phyloP scores from a whole-genome alignment of 164 flowering plant species.

The Buxus sempervirens region DNA sequence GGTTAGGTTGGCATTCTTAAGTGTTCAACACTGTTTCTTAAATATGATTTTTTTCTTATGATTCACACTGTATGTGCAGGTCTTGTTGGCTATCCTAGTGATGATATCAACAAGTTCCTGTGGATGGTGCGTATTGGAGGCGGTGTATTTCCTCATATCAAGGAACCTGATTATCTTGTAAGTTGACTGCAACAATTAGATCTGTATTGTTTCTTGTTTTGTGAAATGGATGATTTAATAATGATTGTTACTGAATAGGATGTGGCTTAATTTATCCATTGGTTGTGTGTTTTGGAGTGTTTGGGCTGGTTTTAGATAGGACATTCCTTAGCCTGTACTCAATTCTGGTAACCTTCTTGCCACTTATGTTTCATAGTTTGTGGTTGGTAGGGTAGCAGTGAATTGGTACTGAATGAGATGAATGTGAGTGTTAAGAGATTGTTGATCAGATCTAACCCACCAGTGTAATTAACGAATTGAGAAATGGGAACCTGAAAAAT shows the following conservation, averaged over 20 bases:
- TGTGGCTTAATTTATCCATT: not conserved
- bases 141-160: conserved; percentile 97
- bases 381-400: not conserved
- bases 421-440: too few species aligned
- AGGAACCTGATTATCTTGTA: conserved; percentile 97
- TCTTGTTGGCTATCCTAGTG: conserved; percentile 98
- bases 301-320: not conserved
- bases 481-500: too few species aligned
- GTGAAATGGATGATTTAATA: not conserved
- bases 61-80: conserved; percentile 40
- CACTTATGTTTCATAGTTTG: too few species aligned
- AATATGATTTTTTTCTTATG: conserved; percentile 16
- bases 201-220: too few species aligned
- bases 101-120: conserved; percentile 94
- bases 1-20: conserved; percentile 55
- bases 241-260: not conserved
- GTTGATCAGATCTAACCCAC: too few species aligned
- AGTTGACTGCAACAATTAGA: too few species aligned
- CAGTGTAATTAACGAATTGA: too few species aligned
- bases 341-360: not conserved
- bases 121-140: conserved; percentile 99
- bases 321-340: not conserved
- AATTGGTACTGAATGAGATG: not conserved
- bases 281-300: not conserved
- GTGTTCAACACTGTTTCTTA: too few species aligned